Evolutionary conservation across 768 basidiomycete genomes (phyloP), one percentile per base, ranked within the genome.

Genomic region (Flagelloscypha sp.): DNA sequence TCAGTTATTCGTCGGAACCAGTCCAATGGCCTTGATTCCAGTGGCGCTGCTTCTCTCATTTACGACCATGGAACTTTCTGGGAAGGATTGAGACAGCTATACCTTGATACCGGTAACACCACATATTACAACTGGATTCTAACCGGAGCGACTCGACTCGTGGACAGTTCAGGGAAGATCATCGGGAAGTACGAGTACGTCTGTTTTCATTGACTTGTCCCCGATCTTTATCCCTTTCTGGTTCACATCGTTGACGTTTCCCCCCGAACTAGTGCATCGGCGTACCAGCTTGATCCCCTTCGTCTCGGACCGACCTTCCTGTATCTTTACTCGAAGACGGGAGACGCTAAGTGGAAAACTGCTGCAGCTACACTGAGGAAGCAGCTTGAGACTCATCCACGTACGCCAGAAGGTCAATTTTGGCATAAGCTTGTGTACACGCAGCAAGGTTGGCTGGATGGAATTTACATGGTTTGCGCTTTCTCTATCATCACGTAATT

Each of bases 381-480:
- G 9, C 68, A 68, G 45, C 51, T 68, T 7, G 47, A 65, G 41
- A 50, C 43, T 8, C 66, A 69, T 38, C 63, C 66, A 16, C 64
- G 68, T 12, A 69, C 65, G 11, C 55, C 54, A 0, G 52, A 67
- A 46, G 66, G 68, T 6, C 64, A 65, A 39, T 68, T 67, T 43
- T 68, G 67, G 66, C 66, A 69, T 49, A 66, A 66, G 39, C 45
- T 58, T 2, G 57, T 36, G 21, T 66, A 66, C 43, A 53, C 56
- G 6, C 63, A 68, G 40, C 60, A 69, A 61, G 66, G 66, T 62
- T 68, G 64, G 64, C 53, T 67, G 8, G 63, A 66, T 37, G 65
- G 66, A 3, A 55, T 67, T 7, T 69, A 68, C 48, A 68, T 69
- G 66, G 65, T n/a, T n/a, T n/a, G n/a, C n/a, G n/a, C n/a, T n/a